phyloP scores from a whole-genome alignment of 2,329 filamentous ascomycete species.

The Aspergillus ochraceus region DNA sequence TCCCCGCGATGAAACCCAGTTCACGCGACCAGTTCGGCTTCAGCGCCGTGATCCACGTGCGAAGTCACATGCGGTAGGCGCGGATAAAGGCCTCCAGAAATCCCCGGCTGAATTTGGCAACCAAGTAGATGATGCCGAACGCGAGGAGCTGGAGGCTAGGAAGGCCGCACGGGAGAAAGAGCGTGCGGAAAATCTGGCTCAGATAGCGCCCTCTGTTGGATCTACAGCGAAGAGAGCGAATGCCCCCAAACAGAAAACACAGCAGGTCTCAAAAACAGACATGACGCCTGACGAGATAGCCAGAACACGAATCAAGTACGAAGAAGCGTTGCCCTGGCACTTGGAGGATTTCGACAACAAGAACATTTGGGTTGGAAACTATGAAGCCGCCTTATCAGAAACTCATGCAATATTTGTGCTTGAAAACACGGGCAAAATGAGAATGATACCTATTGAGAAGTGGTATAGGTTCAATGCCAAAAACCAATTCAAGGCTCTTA shows the following conservation, averaged over 20 bases:
- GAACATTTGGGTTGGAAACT: conserved; percentile 89
- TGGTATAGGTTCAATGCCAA: conserved; percentile 71
- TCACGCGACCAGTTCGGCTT: conserved; percentile 82
- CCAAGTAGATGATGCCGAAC: conserved; percentile 66
- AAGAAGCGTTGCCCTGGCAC: conserved; percentile 95
- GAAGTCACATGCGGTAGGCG: conserved; percentile 55
- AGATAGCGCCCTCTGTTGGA: conserved; percentile 82
- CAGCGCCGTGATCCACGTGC: conserved; percentile 84
- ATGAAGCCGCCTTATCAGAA: conserved; percentile 84
- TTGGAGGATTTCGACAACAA: conserved; percentile 95
- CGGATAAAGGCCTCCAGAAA: conserved; percentile 43
- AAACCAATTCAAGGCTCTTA: conserved; percentile 69
- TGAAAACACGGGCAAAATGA: conserved; percentile 68
- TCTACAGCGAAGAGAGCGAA: conserved; percentile 68
- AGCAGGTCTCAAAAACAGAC: conserved; percentile 81
- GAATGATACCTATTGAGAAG: conserved; percentile 89
- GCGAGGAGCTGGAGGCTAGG: conserved; percentile 57
- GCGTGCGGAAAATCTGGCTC: conserved; percentile 81
- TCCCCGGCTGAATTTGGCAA: conserved; percentile 37
- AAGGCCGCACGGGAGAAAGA: conserved; percentile 81
- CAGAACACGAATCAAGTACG: conserved; percentile 69
- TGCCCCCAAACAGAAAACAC: conserved; percentile 72
- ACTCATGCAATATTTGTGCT: conserved; percentile 75
- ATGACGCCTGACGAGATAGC: conserved; percentile 71
- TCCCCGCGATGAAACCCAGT: conserved; percentile 75